These are phyloP conservation scores for Salix caprea DNA, from an alignment of 345 rosid species.

Conservation along the genomic window DNA sequence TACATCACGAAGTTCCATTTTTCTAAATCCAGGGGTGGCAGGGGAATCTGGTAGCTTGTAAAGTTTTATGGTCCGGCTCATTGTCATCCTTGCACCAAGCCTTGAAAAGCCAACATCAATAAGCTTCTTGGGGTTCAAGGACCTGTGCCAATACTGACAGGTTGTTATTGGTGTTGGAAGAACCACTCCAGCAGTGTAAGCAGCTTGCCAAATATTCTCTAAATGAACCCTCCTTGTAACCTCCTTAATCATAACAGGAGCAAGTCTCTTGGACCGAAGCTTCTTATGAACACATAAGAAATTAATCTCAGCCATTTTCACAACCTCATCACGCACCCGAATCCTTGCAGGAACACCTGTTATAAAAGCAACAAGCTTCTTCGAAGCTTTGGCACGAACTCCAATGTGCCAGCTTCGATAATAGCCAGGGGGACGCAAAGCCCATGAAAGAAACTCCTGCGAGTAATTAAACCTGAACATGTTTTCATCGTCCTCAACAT, in stretches of 20 bases:
- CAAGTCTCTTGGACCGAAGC: slow-evolving; percentile 89
- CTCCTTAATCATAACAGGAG: slow-evolving; percentile 98
- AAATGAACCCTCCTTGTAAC: slow-evolving; percentile 84
- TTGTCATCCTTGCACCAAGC: slow-evolving; percentile 90
- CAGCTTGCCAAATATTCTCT: slow-evolving; percentile 97
- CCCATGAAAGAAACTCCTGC: slow-evolving; percentile 93
- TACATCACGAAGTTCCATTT: slow-evolving; percentile 79
- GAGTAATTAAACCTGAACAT: slow-evolving; percentile 97
- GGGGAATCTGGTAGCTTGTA: slow-evolving; percentile 81
- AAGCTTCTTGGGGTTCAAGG: slow-evolving; percentile 92
- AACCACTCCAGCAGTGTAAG: slow-evolving; percentile 87
- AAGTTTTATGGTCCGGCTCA: slow-evolving; percentile 90
- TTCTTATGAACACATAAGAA: slow-evolving; percentile 94
- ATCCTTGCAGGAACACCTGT: slow-evolving; percentile 88
- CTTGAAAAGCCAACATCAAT: slow-evolving; percentile 94
- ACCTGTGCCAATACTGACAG: slow-evolving; percentile 96
- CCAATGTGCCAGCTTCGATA: slow-evolving; percentile 87
- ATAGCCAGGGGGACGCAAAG: slow-evolving; percentile 77
- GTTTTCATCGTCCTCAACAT: slow-evolving; percentile 92
- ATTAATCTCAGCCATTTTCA: slow-evolving; percentile 91
- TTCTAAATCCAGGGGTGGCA: slow-evolving; percentile 73
- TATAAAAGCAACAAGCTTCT: slow-evolving; percentile 85
- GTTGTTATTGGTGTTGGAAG: slow-evolving; percentile 89
- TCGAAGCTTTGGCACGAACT: slow-evolving; percentile 73
- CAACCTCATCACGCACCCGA: slow-evolving; percentile 65